phyloP scores from a whole-genome alignment of 257 asterid genomes.

The Nicotiana benthamiana region DNA sequence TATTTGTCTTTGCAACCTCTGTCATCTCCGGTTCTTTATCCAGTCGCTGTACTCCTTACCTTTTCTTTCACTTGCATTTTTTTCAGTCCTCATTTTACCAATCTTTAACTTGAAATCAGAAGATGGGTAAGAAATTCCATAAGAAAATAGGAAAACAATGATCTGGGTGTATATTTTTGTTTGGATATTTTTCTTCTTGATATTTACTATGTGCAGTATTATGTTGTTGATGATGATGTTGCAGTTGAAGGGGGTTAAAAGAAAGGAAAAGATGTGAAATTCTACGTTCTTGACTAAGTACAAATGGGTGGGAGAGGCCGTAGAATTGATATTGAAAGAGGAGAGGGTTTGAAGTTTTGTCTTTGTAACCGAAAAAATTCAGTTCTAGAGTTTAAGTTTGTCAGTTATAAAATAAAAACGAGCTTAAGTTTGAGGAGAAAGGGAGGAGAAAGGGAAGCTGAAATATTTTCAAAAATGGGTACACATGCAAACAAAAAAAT shows the following conservation, averaged over 20 bases:
- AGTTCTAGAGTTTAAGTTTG: too few relatives aligned
- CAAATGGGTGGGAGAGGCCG: neutral
- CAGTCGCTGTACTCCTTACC: neutral
- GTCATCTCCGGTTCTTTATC: neutral
- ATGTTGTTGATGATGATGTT: neutral
- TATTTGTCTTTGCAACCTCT: too few relatives aligned
- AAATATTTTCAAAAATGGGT: too few relatives aligned
- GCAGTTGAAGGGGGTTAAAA: neutral
- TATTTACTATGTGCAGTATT: neutral
- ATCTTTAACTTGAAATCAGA: neutral
- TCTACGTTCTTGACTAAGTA: neutral
- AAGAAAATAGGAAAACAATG: neutral
- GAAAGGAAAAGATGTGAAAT: neutral
- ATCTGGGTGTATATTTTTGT: neutral
- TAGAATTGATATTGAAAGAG: neutral
- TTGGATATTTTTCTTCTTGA: neutral
- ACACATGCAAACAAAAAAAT: too few relatives aligned
- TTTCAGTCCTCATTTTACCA: conserved; percentile 2
- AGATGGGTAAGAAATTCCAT: neutral
- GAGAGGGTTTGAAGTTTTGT: too few relatives aligned
- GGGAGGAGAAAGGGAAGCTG: too few relatives aligned
- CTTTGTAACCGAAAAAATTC: too few relatives aligned
- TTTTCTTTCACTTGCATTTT: conserved; percentile 6
- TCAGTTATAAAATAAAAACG: too few relatives aligned
- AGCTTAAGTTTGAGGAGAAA: too few relatives aligned